Evolutionary conservation across 2,329 filamentous ascomycete genomes (phyloP).

Genomic region (Harringtonia lauricola): DNA sequence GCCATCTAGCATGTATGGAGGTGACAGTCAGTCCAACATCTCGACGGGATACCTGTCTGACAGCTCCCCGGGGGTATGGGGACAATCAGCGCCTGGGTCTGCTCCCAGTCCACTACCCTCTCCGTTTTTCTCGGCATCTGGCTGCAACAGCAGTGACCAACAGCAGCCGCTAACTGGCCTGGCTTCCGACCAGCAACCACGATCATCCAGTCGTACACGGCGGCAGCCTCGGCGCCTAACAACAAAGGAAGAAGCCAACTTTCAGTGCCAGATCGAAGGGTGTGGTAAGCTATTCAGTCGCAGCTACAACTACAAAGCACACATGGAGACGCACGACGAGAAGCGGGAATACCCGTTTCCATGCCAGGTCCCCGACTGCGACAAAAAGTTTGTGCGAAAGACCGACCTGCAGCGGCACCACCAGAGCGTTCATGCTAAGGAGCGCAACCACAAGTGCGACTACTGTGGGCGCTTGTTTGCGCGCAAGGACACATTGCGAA

Average conservation of each 20-base stretch:
- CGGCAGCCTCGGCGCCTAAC: slow-evolving; percentile 40
- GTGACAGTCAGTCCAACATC: slow-evolving; percentile 12
- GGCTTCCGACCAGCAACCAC: neutral
- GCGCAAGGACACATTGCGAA: slow-evolving; percentile 70
- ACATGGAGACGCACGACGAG: slow-evolving; percentile 75
- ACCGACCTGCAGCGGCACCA: slow-evolving; percentile 61
- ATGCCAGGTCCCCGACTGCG: slow-evolving; percentile 55
- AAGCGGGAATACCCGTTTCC: slow-evolving; percentile 58
- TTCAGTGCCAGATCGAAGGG: slow-evolving; percentile 53
- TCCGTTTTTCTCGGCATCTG: too few species aligned
- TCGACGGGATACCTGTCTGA: slow-evolving; percentile 26
- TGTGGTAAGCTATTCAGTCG: slow-evolving; percentile 75
- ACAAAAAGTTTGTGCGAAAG: slow-evolving; percentile 68
- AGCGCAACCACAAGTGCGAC: slow-evolving; percentile 57
- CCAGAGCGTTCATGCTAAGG: slow-evolving; percentile 62
- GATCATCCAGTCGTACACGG: slow-evolving; percentile 17
- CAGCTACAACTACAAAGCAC: slow-evolving; percentile 78
- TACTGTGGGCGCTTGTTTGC: slow-evolving; percentile 64
- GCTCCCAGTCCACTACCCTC: too few species aligned
- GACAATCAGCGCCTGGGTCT: slow-evolving; percentile 13
- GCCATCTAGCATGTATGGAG: slow-evolving; percentile 8
- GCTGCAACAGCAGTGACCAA: neutral
- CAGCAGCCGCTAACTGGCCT: neutral
- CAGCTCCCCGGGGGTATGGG: slow-evolving; percentile 24
- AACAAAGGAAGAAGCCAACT: slow-evolving; percentile 59